phyloP scores from a whole-genome alignment of 2,329 filamentous ascomycete species.

The Trichoderma citrinoviride region DNA sequence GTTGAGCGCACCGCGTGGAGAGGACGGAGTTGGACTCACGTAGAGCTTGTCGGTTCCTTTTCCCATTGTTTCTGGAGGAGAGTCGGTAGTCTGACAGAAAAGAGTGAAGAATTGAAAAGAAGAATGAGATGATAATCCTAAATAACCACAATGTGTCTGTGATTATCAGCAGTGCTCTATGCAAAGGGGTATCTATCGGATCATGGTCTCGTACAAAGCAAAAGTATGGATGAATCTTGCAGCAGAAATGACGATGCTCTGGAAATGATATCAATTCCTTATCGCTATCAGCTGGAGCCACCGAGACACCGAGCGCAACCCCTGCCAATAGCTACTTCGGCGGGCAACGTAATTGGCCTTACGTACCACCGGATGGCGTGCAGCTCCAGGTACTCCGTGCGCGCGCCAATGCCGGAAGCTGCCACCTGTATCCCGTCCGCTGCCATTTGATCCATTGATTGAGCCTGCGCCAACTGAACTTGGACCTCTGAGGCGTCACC shows the following conservation, averaged over 20 bases:
- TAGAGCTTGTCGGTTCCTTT: constrained; percentile 49
- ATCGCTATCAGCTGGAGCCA: constrained; percentile 19
- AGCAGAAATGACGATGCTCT: neutral
- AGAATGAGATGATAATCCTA: too few species aligned
- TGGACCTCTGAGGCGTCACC: neutral
- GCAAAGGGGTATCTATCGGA: too few species aligned
- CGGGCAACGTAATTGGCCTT: constrained; percentile 20
- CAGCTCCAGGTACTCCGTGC: constrained; percentile 19
- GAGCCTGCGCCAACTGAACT: neutral
- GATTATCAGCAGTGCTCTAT: too few species aligned
- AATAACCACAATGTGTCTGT: too few species aligned
- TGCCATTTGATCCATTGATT: too few species aligned
- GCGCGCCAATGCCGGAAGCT: constrained; percentile 17
- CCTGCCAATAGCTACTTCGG: neutral
- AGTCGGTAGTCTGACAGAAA: neutral
- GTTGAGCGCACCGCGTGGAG: neutral
- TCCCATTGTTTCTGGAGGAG: constrained; percentile 34
- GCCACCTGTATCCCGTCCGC: constrained; percentile 3
- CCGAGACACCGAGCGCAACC: neutral
- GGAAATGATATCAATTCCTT: constrained; percentile 2
- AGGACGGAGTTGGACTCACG: constrained; percentile 30
- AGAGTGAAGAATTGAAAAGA: neutral
- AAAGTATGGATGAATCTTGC: too few species aligned
- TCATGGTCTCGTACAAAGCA: too few species aligned
- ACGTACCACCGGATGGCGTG: constrained; percentile 12